A percentile compares a stretch with the other conserved stretches of the same genome.
Evolutionary conservation across 139 green algal genomes (phyloP).

Genomic region (Astrephomene gubernaculifera): DNA sequence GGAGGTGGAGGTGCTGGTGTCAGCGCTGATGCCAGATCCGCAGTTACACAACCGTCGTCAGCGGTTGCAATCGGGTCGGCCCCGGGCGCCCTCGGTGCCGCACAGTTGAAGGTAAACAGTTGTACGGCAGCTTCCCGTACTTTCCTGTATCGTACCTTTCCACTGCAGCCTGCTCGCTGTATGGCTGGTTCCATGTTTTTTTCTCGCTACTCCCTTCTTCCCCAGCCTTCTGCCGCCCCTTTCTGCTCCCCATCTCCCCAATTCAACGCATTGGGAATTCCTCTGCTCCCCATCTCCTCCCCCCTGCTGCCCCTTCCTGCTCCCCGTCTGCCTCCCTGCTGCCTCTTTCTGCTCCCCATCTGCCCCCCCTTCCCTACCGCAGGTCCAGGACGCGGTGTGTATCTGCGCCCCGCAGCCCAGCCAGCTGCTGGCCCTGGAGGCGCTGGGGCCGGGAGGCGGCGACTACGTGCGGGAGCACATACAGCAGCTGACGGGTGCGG

Average conservation of each 20-base stretch:
- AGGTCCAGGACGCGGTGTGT: constrained; percentile 91
- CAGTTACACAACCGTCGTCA: no score
- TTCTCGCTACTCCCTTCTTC: no score
- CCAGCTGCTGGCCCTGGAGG: constrained; percentile 80
- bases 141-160: no score
- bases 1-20: neutral
- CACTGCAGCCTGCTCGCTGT: no score
- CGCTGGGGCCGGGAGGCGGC: constrained; percentile 60
- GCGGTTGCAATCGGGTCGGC: neutral
- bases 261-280: no score
- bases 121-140: no score
- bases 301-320: no score
- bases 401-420: constrained; percentile 87
- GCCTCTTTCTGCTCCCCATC: neutral
- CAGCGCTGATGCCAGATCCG: no score
- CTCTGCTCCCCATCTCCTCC: no score
- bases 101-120: constrained; percentile 50
- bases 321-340: neutral
- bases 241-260: no score
- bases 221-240: no score
- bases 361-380: neutral
- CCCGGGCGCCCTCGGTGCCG: constrained; percentile 1
- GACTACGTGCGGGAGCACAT: constrained; percentile 67
- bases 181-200: no score
- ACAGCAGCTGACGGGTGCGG: constrained; percentile 22